Base-by-base conservation (phyloP, 257 asterid species). In the Leonotis leonurus region DNA sequence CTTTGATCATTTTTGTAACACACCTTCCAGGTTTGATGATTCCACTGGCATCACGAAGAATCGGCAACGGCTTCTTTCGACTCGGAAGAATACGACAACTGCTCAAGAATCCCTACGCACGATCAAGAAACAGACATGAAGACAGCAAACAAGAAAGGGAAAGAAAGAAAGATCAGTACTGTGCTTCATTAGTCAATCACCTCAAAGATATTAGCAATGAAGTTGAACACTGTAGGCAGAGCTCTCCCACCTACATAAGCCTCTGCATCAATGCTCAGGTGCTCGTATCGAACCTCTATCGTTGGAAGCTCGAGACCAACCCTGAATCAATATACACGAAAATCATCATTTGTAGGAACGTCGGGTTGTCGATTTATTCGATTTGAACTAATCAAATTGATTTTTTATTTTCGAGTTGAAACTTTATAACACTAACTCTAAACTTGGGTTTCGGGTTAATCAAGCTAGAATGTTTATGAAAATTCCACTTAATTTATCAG, bases 21-120 rank as follows among this genome's bases (percentile, higher is more conserved):
- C n/a, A 87, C 95, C 96, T 88, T 77, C 94, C 94, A 8, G 95
- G 96, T 72, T 84, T 85, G 74, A 90, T 79, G 73, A 82, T 84
- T 48, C 96, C 95, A 63, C 84, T 82, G 56, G 84, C 73, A 54
- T 85, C 94, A 62, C 78, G 86, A 65, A 91, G 88, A 36, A 88
- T 81, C 4, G 94, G 85, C 9, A 88, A 82, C 11, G 89, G 88
- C 69, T 78, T 82, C 84, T 88, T 88, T 55, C 81, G 70, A 61
- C 46, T 84, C n/a, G 90, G 88, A 61, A 91, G 79, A 51, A 91
- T 43, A 16, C 65, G 90, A 54, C 79, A 78, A 63, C 25, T 67
- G 59, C 77, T 77, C 81, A 91, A 73, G 75, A 84, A 69, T 17
- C 86, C 96, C 98, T 91, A 25, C 36, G 48, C 18, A 60, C 21